Base-by-base conservation (phyloP, 1,139 yeast species). In the Scheffersomyces quercinus region DNA sequence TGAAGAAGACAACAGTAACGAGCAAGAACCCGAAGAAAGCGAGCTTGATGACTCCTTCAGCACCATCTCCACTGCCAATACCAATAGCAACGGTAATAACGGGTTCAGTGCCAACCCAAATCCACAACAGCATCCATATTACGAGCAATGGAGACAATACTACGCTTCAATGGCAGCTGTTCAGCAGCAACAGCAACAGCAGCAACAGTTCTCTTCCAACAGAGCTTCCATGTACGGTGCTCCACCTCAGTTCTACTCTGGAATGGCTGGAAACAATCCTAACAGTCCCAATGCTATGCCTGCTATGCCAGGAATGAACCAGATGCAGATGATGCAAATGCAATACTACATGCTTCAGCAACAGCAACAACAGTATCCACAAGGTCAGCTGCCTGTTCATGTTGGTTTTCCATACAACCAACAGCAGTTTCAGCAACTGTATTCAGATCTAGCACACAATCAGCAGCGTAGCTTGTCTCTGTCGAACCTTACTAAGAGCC, bases 71-170 rank as follows among this genome's bases (percentile, higher is more conserved):
- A 28, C 32, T 38, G 36, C 16, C 14, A 30, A 15, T 26, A 31
- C 5, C 24, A 38, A 30, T 6, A 20, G 28, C 28, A 20, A n/a
- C 32, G 15, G 24, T 2, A n/a, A 28, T 26, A 7, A 14, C 34
- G 14, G 36, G 15, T n/a, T 16, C 12, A 16, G 36, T 7, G 5
- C 13, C 20, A 35, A 26, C 26, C 14, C 35, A n/a, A n/a, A 6
- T 11, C 29, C 36, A 11, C 29, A 28, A 13, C 40, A 37, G 32
- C 33, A 36, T 30, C 45, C 48, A 4, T 45, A 43, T 41, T 61
- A 60, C 36, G 65, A 62, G 37, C 65, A 62, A 49, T 64, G 67
- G 67, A 60, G 58, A 47, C 59, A 55, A 35, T 64, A 63, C 43
- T 64, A 63, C 45, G 63, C 64, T 28, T 43, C 52, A 12, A 45